Evolutionary conservation across 345 rosid genomes (phyloP).

Genomic region (Eucalyptus pumila): DNA sequence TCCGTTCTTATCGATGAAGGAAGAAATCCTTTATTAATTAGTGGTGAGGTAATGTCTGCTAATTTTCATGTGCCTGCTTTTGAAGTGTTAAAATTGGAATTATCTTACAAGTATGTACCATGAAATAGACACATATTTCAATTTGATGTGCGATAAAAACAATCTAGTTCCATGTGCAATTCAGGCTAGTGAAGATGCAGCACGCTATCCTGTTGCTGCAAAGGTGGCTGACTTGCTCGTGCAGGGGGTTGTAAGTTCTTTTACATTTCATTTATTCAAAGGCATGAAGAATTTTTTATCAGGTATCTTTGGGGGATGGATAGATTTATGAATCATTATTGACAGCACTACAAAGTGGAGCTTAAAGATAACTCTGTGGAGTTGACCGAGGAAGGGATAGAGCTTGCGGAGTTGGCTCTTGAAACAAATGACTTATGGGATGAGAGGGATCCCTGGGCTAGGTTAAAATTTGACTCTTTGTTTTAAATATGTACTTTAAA

Average conservation of each 20-base stretch:
- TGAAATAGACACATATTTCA: neutral
- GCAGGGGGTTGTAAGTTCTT: constrained; percentile 43
- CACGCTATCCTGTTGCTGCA: constrained; percentile 92
- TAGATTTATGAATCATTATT: neutral
- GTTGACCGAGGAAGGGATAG: constrained; percentile 90
- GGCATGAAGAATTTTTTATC: neutral
- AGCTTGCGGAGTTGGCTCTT: constrained; percentile 91
- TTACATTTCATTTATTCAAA: neutral
- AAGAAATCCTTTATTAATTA: constrained; percentile 89
- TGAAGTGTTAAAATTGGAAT: neutral
- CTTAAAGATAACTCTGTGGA: constrained; percentile 94
- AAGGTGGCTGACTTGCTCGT: constrained; percentile 88
- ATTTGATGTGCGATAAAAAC: neutral
- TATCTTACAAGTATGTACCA: neutral
- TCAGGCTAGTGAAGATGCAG: constrained; percentile 90
- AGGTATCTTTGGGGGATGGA: neutral
- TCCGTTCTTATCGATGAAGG: constrained; percentile 98
- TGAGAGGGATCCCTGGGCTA: constrained; percentile 98
- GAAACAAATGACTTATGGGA: constrained; percentile 94
- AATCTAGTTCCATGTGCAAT: constrained; percentile 1
- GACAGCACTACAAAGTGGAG: constrained; percentile 80
- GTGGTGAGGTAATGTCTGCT: constrained; percentile 68
- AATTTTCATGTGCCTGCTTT: neutral
- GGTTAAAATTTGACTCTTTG: constrained; percentile 23
- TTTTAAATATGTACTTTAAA: neutral